phyloP scores from a whole-genome alignment of 345 rosid species.

The Bruguiera sexangula region DNA sequence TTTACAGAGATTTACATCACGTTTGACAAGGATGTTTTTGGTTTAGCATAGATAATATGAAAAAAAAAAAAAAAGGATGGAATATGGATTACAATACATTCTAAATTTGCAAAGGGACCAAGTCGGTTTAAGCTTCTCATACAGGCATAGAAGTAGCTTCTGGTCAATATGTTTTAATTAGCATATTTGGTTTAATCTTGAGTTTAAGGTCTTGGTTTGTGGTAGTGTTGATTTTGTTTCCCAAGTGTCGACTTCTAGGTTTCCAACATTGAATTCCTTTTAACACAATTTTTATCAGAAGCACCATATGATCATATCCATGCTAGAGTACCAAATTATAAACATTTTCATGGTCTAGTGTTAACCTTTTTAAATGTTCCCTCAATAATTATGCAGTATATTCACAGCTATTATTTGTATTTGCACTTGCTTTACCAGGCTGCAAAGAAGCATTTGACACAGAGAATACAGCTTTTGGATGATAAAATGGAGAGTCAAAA shows the following conservation, averaged over 20 bases:
- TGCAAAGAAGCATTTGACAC: constrained; percentile 78
- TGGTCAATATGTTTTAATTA: too few relatives aligned
- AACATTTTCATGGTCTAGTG: neutral
- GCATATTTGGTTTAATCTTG: too few relatives aligned
- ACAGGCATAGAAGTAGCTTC: too few relatives aligned
- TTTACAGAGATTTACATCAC: neutral
- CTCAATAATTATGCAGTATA: neutral
- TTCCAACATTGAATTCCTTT: too few relatives aligned
- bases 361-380: neutral
- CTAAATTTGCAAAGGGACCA: too few relatives aligned
- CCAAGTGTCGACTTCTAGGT: too few relatives aligned
- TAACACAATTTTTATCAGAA: neutral
- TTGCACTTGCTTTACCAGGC: constrained; percentile 41
- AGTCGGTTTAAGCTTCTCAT: too few relatives aligned
- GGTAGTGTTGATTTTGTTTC: too few relatives aligned
- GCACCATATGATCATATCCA: neutral
- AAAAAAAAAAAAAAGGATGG: neutral
- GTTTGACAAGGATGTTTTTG: neutral
- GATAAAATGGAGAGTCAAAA: constrained; percentile 78
- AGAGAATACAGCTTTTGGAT: constrained; percentile 66
- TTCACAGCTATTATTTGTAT: constrained; percentile 1
- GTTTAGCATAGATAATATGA: neutral
- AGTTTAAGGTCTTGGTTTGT: too few relatives aligned
- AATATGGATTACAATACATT: neutral
- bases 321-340: neutral